A percentile compares a stretch with the other conserved stretches of the same genome.
phyloP scores from a whole-genome alignment of 345 rosid genomes.

The Pseudoturritis turrita region DNA sequence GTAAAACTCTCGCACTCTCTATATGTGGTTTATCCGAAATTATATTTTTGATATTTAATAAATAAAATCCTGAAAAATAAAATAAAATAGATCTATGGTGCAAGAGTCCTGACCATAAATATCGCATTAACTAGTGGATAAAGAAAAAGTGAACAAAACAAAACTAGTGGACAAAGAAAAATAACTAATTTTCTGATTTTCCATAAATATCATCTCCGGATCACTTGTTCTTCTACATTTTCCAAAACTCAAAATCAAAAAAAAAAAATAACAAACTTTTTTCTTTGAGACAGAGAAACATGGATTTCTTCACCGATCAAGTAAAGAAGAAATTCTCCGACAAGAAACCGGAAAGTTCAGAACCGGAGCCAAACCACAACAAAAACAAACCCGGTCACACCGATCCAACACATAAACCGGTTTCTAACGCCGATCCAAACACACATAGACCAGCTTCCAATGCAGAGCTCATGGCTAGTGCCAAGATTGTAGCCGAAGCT shows the following conservation, averaged over 20 bases:
- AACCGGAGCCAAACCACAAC: conserved; percentile 19
- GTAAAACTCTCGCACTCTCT: too few relatives aligned
- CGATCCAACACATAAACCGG: conserved; percentile 23
- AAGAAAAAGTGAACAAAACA: background rate
- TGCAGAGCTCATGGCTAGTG: conserved; percentile 57
- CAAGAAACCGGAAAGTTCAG: conserved; percentile 19
- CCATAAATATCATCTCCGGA: background rate
- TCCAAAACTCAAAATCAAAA: background rate
- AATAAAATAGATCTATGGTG: background rate
- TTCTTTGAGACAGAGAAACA: background rate
- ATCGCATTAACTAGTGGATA: background rate
- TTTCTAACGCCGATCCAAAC: conserved; percentile 14
- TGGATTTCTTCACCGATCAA: conserved; percentile 34
- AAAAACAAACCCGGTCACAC: conserved; percentile 17
- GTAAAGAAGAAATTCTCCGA: conserved; percentile 34
- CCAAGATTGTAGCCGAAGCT: conserved; percentile 59
- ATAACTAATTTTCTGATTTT: background rate
- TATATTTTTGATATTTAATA: too few relatives aligned
- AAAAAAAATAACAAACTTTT: background rate
- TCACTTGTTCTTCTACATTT: background rate
- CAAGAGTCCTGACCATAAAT: conserved; percentile 1
- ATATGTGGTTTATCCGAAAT: too few relatives aligned
- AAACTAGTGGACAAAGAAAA: conserved; percentile 13
- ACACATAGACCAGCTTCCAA: conserved; percentile 33
- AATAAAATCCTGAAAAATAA: too few relatives aligned